Conservation (phyloP, 2,329 filamentous ascomycete species). For the Tricladium varicosporioides region DNA sequence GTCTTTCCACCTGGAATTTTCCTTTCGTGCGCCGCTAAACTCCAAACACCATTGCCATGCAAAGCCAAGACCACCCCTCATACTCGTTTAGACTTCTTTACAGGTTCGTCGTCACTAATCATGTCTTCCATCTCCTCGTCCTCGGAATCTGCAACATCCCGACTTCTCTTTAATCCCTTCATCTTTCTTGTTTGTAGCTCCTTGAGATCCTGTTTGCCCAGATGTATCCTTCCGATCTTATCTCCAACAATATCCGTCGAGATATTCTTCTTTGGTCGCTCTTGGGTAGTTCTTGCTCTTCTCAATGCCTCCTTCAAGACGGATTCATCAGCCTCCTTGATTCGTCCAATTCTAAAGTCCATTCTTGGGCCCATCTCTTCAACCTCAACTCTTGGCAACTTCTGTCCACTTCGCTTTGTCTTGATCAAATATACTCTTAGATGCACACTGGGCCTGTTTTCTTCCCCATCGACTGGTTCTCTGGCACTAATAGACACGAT, state of each 20-base stretch:
- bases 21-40: slow-evolving; percentile 12
- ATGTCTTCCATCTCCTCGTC: slow-evolving; percentile 51
- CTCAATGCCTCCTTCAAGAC: slow-evolving; percentile 89
- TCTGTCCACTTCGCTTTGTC: slow-evolving; percentile 84
- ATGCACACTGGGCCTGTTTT: slow-evolving; percentile 56
- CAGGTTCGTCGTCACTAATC: slow-evolving; percentile 34
- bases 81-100: slow-evolving; percentile 30
- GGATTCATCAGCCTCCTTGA: slow-evolving; percentile 72
- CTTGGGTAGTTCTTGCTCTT: slow-evolving; percentile 73
- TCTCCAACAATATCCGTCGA: slow-evolving; percentile 88
- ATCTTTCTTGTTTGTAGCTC: slow-evolving; percentile 96
- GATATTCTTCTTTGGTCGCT: slow-evolving; percentile 94
- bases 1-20: neutral
- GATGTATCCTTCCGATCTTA: slow-evolving; percentile 90
- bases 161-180: slow-evolving; percentile 91
- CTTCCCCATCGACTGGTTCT: slow-evolving; percentile 49
- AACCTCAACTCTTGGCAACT: slow-evolving; percentile 84
- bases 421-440: slow-evolving; percentile 81
- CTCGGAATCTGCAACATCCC: slow-evolving; percentile 57
- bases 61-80: slow-evolving; percentile 14
- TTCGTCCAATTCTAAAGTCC: slow-evolving; percentile 82
- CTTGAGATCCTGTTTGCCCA: slow-evolving; percentile 84
- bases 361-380: slow-evolving; percentile 95
- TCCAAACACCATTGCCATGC: slow-evolving; percentile 26
- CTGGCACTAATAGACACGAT: slow-evolving; percentile 78